Evolutionary conservation across 2,329 filamentous ascomycete genomes (phyloP).

Genomic region (Colletotrichum noveboracense): DNA sequence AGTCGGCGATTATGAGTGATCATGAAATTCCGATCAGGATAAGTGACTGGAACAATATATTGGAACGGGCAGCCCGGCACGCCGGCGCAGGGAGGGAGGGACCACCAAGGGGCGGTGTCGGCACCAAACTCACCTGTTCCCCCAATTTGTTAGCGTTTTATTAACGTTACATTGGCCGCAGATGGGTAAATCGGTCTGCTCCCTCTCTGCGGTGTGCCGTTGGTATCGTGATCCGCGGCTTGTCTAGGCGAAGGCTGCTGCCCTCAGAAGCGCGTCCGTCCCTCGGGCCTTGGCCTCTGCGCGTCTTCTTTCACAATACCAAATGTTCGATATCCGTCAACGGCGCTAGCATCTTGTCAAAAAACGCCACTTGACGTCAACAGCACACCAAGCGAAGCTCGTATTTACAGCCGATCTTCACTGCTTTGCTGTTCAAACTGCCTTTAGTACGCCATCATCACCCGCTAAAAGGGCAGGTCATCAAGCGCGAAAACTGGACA

Average conservation of each 20-base stretch:
- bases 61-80: neutral
- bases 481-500: neutral
- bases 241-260: neutral
- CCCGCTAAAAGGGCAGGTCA: neutral
- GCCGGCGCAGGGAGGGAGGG: neutral
- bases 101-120: neutral
- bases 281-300: neutral
- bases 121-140: neutral
- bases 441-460: neutral
- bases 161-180: conserved; percentile 10
- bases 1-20: neutral
- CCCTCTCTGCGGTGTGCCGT: neutral
- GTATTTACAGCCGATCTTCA: neutral
- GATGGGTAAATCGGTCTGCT: neutral
- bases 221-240: neutral
- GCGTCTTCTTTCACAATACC: neutral
- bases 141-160: neutral
- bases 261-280: neutral
- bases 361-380: neutral
- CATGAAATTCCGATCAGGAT: neutral
- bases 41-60: neutral
- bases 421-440: neutral
- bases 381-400: neutral
- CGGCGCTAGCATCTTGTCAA: neutral
- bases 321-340: neutral